Conservation (phyloP, 371 early-diverging fungal genomes). For the Lichtheimia ramosa region DNA sequence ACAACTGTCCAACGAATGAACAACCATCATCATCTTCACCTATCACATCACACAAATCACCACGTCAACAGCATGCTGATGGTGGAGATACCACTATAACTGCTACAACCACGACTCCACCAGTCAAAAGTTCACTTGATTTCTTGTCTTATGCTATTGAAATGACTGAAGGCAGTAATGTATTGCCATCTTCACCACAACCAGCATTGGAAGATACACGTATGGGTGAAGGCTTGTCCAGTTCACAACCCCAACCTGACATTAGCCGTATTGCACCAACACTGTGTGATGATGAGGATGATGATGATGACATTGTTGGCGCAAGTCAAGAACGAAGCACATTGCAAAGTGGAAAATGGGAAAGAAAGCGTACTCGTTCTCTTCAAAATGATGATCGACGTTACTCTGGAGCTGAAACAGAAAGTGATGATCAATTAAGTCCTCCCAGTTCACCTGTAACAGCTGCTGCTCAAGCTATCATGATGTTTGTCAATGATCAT, state of each 20-base stretch:
- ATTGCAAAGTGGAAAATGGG: not conserved
- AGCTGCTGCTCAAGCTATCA: constrained; percentile 41
- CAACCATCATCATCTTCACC: too few relatives aligned
- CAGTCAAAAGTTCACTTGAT: constrained; percentile 25
- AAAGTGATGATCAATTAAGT: constrained; percentile 10
- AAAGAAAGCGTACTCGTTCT: not conserved
- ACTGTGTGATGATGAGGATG: constrained; percentile 19
- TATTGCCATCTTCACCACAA: not conserved
- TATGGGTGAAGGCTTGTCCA: not conserved
- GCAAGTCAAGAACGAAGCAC: constrained; percentile 2
- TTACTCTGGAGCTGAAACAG: constrained; percentile 2
- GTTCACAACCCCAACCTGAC: constrained; percentile 31
- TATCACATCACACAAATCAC: too few relatives aligned
- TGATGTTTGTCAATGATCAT: constrained; percentile 33
- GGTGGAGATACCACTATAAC: too few relatives aligned
- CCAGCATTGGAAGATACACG: not conserved
- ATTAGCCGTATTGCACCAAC: constrained; percentile 23
- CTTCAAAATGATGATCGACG: not conserved
- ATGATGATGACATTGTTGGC: not conserved
- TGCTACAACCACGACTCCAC: not conserved
- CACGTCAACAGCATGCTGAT: too few relatives aligned
- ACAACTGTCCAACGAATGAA: not conserved
- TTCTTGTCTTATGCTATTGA: constrained; percentile 41
- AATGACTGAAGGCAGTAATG: constrained; percentile 23
- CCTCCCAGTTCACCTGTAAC: constrained; percentile 36